Base-by-base conservation (phyloP, 2,329 filamentous ascomycete species). In the Pyrenophora tritici-repentis region DNA sequence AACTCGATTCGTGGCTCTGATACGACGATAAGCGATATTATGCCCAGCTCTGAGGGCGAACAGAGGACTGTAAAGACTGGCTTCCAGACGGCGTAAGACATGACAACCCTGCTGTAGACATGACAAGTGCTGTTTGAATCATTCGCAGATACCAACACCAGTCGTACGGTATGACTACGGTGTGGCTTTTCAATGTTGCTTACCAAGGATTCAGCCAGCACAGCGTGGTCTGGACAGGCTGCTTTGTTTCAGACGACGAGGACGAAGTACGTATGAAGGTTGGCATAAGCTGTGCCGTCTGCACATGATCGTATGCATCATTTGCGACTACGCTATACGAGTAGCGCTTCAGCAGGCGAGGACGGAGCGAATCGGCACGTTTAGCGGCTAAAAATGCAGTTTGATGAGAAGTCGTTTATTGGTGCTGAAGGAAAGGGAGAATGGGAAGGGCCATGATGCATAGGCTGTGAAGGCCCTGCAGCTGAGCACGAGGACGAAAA, bases 301-400 rank as follows among this genome's bases (percentile, higher is more conserved):
- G 22, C 17, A 12, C 34, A 10, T 17, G 4, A 24, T 22, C 12
- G 26, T 20, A 14, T 51, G 31, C 38, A 8, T 38, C 14, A 16
- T 12, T 31, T 34, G 29, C 32, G 14, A 34, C 35, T 33, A 36
- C 47, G 22, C 47, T 34, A 49, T 40, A 29, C 22, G 33, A 31
- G 39, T 35, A 44, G 43, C 43, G 43, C 38, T 47, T n/a, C 12
- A 7, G 26, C 17, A 40, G 22, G 32, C 26, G 22, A 26, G 13
- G 18, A 24, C 33, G 8, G 32, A 42, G 38, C 47, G 40, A 50
- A 50, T 44, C 47, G 40, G 22, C 35, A 39, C 24, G 17, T 29
- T n/a, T 51, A 13, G 37, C 48, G 48, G 24, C 18, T 31, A 51
- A 47, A 51, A 47, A 37, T 17, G 20, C 26, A 42, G 48, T 20